Conservation (phyloP, 164 flowering plant species). For the Vitis rotundifolia region DNA sequence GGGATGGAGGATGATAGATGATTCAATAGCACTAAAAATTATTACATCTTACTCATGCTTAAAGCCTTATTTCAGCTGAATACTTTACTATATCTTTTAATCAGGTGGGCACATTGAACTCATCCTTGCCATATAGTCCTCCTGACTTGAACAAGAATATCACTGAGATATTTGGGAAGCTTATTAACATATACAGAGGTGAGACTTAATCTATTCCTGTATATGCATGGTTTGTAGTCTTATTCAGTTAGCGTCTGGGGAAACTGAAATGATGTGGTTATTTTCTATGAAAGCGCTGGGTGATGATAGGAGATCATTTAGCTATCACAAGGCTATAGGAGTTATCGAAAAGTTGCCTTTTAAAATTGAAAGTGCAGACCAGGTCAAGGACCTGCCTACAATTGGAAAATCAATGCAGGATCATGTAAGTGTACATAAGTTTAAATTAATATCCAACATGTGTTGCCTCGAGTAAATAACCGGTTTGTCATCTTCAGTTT, state of each 20-base stretch:
- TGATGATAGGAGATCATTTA: conserved; percentile 93
- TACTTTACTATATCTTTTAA: conserved; percentile 2
- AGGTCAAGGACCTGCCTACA: conserved; percentile 77
- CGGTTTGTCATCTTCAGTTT: not conserved
- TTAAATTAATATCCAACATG: not conserved
- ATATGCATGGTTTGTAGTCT: not conserved
- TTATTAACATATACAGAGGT: conserved; percentile 92
- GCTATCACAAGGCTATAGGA: conserved; percentile 87
- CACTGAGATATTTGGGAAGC: conserved; percentile 86
- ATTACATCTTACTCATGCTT: not conserved
- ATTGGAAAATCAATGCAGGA: conserved; percentile 93
- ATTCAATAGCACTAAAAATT: not conserved
- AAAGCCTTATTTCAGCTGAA: not conserved
- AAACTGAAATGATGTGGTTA: conserved; percentile 11
- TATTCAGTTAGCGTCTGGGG: not conserved
- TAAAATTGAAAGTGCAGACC: conserved; percentile 78
- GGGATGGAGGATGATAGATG: not conserved
- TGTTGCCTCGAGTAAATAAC: not conserved
- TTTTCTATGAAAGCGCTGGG: conserved; percentile 63
- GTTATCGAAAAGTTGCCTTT: conserved; percentile 91
- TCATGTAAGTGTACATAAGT: conserved; percentile 58
- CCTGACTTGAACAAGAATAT: conserved; percentile 82
- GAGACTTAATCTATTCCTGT: conserved; percentile 1
- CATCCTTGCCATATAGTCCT: conserved; percentile 58
- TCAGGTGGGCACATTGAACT: conserved; percentile 28